Base-by-base conservation (phyloP, 352 stramenopile species). In the Phytophthora cryptogea region DNA sequence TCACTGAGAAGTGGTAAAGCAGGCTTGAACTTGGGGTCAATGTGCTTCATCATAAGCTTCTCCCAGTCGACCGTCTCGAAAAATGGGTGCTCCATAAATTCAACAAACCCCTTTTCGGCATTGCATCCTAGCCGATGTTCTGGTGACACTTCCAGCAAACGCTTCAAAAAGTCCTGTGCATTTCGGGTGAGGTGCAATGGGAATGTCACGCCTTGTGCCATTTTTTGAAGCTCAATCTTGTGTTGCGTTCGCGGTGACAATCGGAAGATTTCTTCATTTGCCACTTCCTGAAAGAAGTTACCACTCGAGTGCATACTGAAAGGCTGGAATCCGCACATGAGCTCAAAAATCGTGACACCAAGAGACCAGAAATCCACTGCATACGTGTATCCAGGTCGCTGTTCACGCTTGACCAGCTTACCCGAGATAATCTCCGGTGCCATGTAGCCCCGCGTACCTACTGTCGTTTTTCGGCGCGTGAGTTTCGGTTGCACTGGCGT, bases 381-480 rank as follows among this genome's bases (percentile, higher is more conserved):
- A 41, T 67, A 84, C 16, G 80, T 91, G 59, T 94, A 94, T 4
- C 88, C 88, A 3, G 81, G 78, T 2, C 83, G 80, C 63, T 95
- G 80, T 26, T 90, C 77, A 17, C 83, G 75, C 48, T 89, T 86
- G 35, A 93, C 72, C n/a, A 89, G 68, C 54, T 96, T 90, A 27
- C 89, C 84, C 0, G 82, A 90, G 27, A 96, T 92, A 62, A 97
- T 94, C 59, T 97, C 90, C 3, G 88, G 88, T n/a, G 88, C 87
- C 88, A 97, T 95, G 70, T 97, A 96, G 2, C 88, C 90, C 55
- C 89, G 77, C 8, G 88, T 96, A 4, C 90, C 90, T 20, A 97
- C 90, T 3, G 81, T 90, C 9, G 80, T 92, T 71, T 90, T 93
- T 23, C 81, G 63, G 16, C 80, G 72, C n/a, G 74, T 89, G 23